phyloP scores from a whole-genome alignment of 306 rosid species.

The Cucurbita argyrosperma region DNA sequence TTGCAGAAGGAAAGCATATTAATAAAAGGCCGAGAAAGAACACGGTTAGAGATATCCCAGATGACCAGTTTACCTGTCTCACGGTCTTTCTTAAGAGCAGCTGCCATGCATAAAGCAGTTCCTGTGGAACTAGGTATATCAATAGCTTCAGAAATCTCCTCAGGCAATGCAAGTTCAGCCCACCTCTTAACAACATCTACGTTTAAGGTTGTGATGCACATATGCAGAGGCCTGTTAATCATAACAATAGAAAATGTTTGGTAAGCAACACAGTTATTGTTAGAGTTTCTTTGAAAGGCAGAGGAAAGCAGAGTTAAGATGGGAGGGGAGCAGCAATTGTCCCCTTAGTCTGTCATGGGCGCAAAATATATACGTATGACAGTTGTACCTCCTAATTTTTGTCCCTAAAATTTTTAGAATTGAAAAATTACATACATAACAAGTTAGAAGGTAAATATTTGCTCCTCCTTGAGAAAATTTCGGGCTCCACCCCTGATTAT shows the following conservation, averaged over 20 bases:
- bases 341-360: no score
- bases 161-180: conserved; percentile 72
- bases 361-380: no score
- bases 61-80: conserved; percentile 52
- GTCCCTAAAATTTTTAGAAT: no score
- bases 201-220: conserved; percentile 95
- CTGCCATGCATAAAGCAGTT: conserved; percentile 96
- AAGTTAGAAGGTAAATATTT: no score
- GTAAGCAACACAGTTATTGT: conserved; percentile 1
- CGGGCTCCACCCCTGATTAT: no score
- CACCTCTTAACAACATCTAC: conserved; percentile 90
- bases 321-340: no score
- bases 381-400: no score
- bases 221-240: conserved; percentile 72
- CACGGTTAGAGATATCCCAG: not conserved
- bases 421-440: no score
- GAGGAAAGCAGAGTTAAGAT: no score
- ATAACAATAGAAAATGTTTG: not conserved
- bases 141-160: conserved; percentile 81
- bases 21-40: not conserved
- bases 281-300: not conserved
- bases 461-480: no score
- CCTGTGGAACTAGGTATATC: conserved; percentile 74
- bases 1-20: not conserved
- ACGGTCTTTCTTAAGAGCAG: conserved; percentile 90